A percentile compares a stretch with the other conserved stretches of the same genome.
Conservation (phyloP, 768 basidiomycete species). For the Strobilomyces dryophilus region DNA sequence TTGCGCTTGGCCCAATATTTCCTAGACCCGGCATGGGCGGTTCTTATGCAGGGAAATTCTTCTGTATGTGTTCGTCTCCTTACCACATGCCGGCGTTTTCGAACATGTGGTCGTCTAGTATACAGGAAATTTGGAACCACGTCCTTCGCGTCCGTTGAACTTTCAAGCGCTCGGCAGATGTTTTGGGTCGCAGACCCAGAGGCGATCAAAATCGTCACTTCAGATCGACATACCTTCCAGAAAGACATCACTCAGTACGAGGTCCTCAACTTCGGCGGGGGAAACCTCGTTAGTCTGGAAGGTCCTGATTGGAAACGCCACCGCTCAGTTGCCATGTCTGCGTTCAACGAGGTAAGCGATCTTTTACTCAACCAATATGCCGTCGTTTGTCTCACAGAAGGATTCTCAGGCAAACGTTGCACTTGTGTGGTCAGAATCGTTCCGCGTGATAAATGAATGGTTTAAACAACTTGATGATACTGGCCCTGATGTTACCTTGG, state of each 20-base stretch:
- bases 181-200: constrained; percentile 45
- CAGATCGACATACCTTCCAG: constrained; percentile 33
- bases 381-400: neutral
- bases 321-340: constrained; percentile 41
- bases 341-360: constrained; percentile 43
- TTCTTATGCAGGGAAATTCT: constrained; percentile 33
- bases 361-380: neutral
- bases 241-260: constrained; percentile 41
- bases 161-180: constrained; percentile 29
- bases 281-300: constrained; percentile 40
- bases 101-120: constrained; percentile 20
- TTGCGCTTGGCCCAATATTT: constrained; percentile 29
- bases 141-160: constrained; percentile 32
- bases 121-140: constrained; percentile 39
- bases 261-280: constrained; percentile 42
- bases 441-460: constrained; percentile 40
- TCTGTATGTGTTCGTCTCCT: constrained; percentile 25
- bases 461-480: constrained; percentile 33
- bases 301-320: constrained; percentile 48
- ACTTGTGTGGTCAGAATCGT: constrained; percentile 46
- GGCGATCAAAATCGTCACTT: constrained; percentile 34
- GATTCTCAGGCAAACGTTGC: constrained; percentile 38
- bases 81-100: too few species aligned
- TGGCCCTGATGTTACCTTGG: constrained; percentile 18
- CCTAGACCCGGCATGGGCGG: constrained; percentile 35